Percentiles rank a stretch among this genome's conserved stretches.
Conservation (phyloP, 305 asterid genomes). For the Plantago rigida region DNA sequence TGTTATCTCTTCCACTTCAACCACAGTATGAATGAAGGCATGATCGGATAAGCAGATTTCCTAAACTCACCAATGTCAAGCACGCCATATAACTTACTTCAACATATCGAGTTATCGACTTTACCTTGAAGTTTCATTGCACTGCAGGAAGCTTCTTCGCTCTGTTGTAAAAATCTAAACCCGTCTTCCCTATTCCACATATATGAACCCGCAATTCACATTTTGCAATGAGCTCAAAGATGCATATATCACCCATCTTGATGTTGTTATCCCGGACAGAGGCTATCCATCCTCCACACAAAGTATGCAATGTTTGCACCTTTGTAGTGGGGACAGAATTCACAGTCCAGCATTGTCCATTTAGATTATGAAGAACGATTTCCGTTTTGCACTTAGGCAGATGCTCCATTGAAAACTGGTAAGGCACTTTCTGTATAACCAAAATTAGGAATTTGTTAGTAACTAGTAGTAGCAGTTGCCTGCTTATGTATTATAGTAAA, state of each 20-base stretch:
- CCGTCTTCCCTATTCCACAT: constrained; percentile 55
- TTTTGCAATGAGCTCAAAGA: constrained; percentile 72
- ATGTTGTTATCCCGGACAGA: constrained; percentile 79
- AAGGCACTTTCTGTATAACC: constrained; percentile 65
- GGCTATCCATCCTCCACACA: constrained; percentile 98
- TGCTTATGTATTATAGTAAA: no score
- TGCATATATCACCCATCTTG: constrained; percentile 90
- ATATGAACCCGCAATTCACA: constrained; percentile 84
- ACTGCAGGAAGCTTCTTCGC: constrained; percentile 26
- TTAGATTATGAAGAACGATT: constrained; percentile 63
- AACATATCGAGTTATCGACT: constrained; percentile 11
- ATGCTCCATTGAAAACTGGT: constrained; percentile 72
- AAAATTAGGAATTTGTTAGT: constrained; percentile 22
- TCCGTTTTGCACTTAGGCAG: constrained; percentile 68
- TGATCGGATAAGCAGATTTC: no score
- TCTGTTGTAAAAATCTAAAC: constrained; percentile 39
- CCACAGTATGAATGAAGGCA: no score
- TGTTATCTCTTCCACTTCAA: no score
- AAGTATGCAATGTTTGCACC: constrained; percentile 78
- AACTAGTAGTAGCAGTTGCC: background rate
- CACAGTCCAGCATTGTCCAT: constrained; percentile 77
- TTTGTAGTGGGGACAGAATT: constrained; percentile 77
- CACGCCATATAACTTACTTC: no score
- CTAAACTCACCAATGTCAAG: no score
- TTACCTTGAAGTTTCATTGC: constrained; percentile 28